phyloP scores from a whole-genome alignment of 345 rosid species.

The Brassica napus region DNA sequence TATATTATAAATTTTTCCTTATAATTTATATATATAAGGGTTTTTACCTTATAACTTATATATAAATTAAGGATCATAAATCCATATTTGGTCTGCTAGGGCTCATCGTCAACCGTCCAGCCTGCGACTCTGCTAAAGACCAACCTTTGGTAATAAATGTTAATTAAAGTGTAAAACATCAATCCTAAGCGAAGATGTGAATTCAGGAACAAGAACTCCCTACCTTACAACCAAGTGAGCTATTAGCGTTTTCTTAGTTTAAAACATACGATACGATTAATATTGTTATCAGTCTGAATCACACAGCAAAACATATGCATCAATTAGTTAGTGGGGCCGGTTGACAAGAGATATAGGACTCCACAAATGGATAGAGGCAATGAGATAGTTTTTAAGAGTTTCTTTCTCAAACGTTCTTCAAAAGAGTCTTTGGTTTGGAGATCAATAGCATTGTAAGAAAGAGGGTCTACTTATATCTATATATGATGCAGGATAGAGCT shows the following conservation, averaged over 20 bases:
- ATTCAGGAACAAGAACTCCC: too few species aligned
- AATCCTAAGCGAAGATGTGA: not conserved
- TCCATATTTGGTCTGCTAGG: not conserved
- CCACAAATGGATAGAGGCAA: not conserved
- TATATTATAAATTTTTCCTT: too few species aligned
- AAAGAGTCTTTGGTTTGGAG: not conserved
- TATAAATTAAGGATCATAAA: not conserved
- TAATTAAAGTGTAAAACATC: not conserved
- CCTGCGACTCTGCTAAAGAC: not conserved
- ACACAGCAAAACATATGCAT: not conserved
- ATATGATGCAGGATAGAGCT: not conserved
- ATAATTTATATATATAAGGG: too few species aligned
- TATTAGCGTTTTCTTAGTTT: not conserved
- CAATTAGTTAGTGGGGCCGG: not conserved
- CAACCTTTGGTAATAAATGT: not conserved
- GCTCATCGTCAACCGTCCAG: not conserved
- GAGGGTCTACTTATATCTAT: not conserved
- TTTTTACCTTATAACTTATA: too few species aligned
- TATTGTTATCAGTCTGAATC: not conserved
- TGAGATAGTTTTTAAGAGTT: not conserved
- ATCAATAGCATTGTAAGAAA: not conserved
- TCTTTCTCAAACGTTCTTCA: not conserved
- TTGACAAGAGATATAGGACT: not conserved
- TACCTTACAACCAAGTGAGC: not conserved
- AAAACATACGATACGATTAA: not conserved